These are phyloP conservation scores for Chimonanthus praecox DNA, from an alignment of 164 flowering plant species.

Conservation along the genomic window DNA sequence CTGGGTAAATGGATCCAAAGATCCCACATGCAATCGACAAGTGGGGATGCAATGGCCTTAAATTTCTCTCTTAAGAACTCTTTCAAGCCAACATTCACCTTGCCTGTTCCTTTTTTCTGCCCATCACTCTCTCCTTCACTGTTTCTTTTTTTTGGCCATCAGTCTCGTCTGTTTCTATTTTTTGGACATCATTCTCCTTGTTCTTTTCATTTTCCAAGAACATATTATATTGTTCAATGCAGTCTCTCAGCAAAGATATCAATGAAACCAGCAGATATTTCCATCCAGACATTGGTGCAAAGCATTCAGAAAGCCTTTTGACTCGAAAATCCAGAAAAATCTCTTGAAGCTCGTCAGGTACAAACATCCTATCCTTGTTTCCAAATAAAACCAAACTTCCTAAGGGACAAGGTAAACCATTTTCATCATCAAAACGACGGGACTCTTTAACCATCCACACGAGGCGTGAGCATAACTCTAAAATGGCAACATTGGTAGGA, in stretches of 20 bases:
- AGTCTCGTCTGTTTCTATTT: no score
- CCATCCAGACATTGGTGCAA: slow-evolving; percentile 40
- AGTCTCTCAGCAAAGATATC: slow-evolving; percentile 43
- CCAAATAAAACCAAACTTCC: slow-evolving; percentile 1
- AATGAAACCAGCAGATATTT: slow-evolving; percentile 23
- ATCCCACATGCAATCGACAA: slow-evolving; percentile 2
- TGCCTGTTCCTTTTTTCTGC: no score
- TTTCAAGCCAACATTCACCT: not conserved
- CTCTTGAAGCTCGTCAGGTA: not conserved
- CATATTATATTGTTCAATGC: slow-evolving; percentile 34
- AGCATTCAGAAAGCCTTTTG: slow-evolving; percentile 35
- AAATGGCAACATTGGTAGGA: slow-evolving; percentile 9
- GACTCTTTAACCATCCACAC: not conserved
- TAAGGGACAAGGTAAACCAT: not conserved
- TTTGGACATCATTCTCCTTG: not conserved
- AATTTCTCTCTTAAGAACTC: not conserved
- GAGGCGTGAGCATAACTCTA: not conserved
- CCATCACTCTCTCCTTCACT: slow-evolving; percentile 3
- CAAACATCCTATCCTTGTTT: not conserved
- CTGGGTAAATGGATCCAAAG: not conserved
- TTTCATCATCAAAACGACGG: not conserved
- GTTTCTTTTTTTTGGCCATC: not conserved
- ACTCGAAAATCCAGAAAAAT: slow-evolving; percentile 5
- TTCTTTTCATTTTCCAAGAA: slow-evolving; percentile 31
- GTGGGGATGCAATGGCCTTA: slow-evolving; percentile 2